phyloP scores from a whole-genome alignment of 1,284 basidiomycete species.

The Volvariella surrecta region DNA sequence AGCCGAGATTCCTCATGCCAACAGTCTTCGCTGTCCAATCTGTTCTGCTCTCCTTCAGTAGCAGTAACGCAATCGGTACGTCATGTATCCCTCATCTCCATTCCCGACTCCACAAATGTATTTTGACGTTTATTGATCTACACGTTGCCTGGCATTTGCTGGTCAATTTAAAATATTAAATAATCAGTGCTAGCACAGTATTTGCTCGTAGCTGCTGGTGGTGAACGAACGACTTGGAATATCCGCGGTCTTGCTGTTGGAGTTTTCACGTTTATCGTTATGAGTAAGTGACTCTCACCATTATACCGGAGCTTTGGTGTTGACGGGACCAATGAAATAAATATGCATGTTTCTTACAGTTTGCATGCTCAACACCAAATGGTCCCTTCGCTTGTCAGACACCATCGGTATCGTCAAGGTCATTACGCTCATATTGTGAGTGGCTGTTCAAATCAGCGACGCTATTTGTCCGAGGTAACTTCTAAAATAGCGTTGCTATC shows the following conservation, averaged over 20 bases:
- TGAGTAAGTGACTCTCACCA: slow-evolving; percentile 14
- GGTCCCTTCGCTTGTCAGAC: slow-evolving; percentile 20
- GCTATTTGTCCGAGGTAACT: background rate
- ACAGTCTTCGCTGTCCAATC: slow-evolving; percentile 35
- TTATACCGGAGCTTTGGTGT: background rate
- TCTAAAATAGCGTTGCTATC: slow-evolving; percentile 23
- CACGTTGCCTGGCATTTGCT: too few species aligned
- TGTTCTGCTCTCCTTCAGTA: slow-evolving; percentile 30
- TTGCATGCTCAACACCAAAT: slow-evolving; percentile 20
- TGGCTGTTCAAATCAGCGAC: background rate
- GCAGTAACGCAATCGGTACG: slow-evolving; percentile 25
- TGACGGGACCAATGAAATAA: background rate
- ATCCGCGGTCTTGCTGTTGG: slow-evolving; percentile 26
- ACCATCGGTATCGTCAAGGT: slow-evolving; percentile 23
- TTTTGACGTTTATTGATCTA: too few species aligned
- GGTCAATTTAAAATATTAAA: too few species aligned
- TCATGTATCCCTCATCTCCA: too few species aligned
- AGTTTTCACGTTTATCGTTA: slow-evolving; percentile 21
- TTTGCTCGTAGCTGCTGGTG: slow-evolving; percentile 22
- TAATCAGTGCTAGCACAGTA: slow-evolving; percentile 26
- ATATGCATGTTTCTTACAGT: slow-evolving; percentile 11
- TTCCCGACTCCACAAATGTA: too few species aligned
- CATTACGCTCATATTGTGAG: slow-evolving; percentile 21
- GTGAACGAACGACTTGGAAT: slow-evolving; percentile 20
- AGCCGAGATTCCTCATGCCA: slow-evolving; percentile 28